A percentile compares a stretch with the other conserved stretches of the same genome.
Evolutionary conservation across 2,329 filamentous ascomycete species (phyloP).

Genomic region (Fusarium sp.): DNA sequence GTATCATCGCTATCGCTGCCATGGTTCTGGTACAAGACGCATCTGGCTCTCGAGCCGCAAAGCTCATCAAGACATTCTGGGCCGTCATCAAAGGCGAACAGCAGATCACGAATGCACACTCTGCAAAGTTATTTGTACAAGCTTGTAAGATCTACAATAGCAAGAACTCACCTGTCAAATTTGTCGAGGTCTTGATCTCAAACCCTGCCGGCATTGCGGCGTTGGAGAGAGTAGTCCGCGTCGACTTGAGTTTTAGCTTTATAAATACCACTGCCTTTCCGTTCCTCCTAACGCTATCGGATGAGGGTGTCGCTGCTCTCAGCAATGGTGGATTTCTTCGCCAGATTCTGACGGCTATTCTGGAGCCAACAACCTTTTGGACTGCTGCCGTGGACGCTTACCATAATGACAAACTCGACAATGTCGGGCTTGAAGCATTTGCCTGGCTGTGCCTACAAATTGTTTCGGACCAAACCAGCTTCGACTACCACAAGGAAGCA

Average conservation of each 20-base stretch:
- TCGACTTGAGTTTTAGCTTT: slow-evolving; percentile 42
- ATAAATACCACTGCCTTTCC: slow-evolving; percentile 35
- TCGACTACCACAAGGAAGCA: slow-evolving; percentile 12
- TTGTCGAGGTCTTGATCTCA: slow-evolving; percentile 43
- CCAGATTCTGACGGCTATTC: slow-evolving; percentile 54
- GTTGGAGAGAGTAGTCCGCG: slow-evolving; percentile 40
- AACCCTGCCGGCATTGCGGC: slow-evolving; percentile 34
- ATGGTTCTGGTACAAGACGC: slow-evolving; percentile 13
- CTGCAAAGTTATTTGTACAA: slow-evolving; percentile 44
- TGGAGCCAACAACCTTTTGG: slow-evolving; percentile 66
- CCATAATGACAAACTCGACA: slow-evolving; percentile 43
- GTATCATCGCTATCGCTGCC: not conserved
- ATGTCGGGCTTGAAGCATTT: slow-evolving; percentile 50
- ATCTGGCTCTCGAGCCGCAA: slow-evolving; percentile 16
- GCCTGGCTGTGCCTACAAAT: slow-evolving; percentile 62
- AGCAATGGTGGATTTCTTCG: slow-evolving; percentile 35
- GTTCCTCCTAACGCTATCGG: slow-evolving; percentile 17
- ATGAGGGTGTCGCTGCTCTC: slow-evolving; percentile 24
- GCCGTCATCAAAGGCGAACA: slow-evolving; percentile 28
- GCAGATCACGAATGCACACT: slow-evolving; percentile 13
- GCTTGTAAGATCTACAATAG: slow-evolving; percentile 24
- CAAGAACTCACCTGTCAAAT: slow-evolving; percentile 30
- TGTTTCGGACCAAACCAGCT: slow-evolving; percentile 33
- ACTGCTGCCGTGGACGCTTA: slow-evolving; percentile 53
- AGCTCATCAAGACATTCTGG: slow-evolving; percentile 31